phyloP scores from a whole-genome alignment of 176 grass and related monocot genomes.

The Oryza australiensis region DNA sequence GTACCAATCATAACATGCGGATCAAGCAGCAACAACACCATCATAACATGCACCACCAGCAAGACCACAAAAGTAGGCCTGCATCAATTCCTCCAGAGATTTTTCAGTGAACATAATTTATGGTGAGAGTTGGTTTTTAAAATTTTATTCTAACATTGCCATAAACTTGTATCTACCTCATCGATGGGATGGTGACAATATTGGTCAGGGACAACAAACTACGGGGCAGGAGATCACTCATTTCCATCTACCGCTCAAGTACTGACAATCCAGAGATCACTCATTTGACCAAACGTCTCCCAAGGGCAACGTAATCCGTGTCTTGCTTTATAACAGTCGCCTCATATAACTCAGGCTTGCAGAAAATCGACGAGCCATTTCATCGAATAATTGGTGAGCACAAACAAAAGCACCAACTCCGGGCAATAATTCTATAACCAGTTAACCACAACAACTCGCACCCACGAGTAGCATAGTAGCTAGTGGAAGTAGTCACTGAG shows the following conservation, averaged over 20 bases:
- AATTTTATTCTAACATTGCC: neutral
- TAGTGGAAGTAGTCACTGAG: neutral
- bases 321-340: neutral
- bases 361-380: constrained; percentile 5
- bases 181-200: neutral
- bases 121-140: neutral
- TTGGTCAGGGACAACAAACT: neutral
- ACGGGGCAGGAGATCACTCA: too few species aligned
- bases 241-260: neutral
- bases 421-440: neutral
- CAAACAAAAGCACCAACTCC: neutral
- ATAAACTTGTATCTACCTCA: neutral
- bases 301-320: neutral
- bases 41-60: neutral
- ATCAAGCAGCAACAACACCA: too few species aligned
- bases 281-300: neutral
- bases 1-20: too few species aligned
- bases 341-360: neutral
- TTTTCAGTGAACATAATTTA: neutral
- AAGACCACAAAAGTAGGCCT: neutral
- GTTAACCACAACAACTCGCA: neutral
- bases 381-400: constrained; percentile 18
- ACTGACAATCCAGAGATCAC: neutral
- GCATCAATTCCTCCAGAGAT: neutral
- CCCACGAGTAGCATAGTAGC: neutral